These are phyloP conservation scores for Stagonosporopsis cucurbitacearum DNA, from an alignment of 2,329 filamentous ascomycete species.

Conservation along the genomic window DNA sequence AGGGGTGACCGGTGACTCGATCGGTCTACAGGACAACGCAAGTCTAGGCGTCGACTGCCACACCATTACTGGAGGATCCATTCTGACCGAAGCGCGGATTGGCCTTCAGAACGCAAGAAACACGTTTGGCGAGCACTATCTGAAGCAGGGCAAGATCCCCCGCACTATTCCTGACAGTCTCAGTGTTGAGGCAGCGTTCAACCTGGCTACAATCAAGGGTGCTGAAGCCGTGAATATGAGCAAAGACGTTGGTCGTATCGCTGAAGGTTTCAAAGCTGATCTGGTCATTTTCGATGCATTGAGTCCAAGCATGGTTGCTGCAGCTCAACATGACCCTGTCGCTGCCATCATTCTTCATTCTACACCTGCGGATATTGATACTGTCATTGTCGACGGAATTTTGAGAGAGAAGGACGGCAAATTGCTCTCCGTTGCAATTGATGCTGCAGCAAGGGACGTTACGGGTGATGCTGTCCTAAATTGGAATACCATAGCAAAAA, in stretches of 20 bases:
- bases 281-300: constrained; percentile 56
- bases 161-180: constrained; percentile 54
- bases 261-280: constrained; percentile 57
- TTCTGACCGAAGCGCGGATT: constrained; percentile 56
- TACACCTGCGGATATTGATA: constrained; percentile 51
- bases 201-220: constrained; percentile 58
- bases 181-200: constrained; percentile 55
- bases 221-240: constrained; percentile 54
- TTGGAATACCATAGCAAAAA: constrained; percentile 43
- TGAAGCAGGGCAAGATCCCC: constrained; percentile 55
- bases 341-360: constrained; percentile 54
- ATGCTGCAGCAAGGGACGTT: constrained; percentile 24
- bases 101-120: constrained; percentile 59
- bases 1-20: constrained; percentile 20
- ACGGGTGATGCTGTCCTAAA: constrained; percentile 24
- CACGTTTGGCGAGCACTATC: constrained; percentile 51
- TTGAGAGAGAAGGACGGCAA: constrained; percentile 49
- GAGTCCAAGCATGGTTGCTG: constrained; percentile 52
- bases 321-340: constrained; percentile 51
- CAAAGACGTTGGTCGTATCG: constrained; percentile 53
- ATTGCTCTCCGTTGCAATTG: constrained; percentile 34
- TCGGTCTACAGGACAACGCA: constrained; percentile 48
- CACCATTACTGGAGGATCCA: constrained; percentile 58
- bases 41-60: constrained; percentile 63
- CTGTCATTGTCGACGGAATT: constrained; percentile 54